Base-by-base conservation (phyloP, 2,329 filamentous ascomycete genomes). In the Fonsecaea nubica region DNA sequence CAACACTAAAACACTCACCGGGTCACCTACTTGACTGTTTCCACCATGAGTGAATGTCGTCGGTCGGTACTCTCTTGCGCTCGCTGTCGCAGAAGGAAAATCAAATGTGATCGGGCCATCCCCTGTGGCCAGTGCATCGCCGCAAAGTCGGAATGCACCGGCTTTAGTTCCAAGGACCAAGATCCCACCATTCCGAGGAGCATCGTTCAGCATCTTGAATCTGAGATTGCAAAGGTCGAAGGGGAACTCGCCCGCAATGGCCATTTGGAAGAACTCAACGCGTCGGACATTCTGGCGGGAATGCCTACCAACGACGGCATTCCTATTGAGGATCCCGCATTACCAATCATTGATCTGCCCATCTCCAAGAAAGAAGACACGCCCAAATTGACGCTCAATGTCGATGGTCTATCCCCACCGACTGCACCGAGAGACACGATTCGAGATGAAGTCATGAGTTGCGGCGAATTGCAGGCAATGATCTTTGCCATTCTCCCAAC, bases 141-240 rank as follows among this genome's bases (percentile, higher is more conserved):
- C 59, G 72, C 73, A 18, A 73, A 73, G 57, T 68, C 70, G 10
- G 69, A 67, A 9, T 77, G 76, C 61, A 75, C 74, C 0, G 75
- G 76, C 32, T 75, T 73, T 58, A 74, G 72, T 55, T 73, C 73
- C 18, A 70, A 73, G 54, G 70, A 74, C 18, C 67, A 73, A 56
- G 72, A 73, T 52, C 67, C 71, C 42, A 71, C 64, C 35, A 71
- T 77, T 8, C 76, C 76, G 4, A 73, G 76, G 55, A 77, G 75
- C 65, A 76, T 77, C 12, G 75, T 77, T 21, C 75, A 76, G 65
- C 72, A 75, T 68, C 71, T 77, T 2, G 76, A 77, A 63, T 69
- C 74, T 13, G 75, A 77, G 68, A 76, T 77, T 65, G 75, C 76
- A 18, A 73, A 73, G 12, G 69, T 77, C 15, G 75, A 77, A 66